Base-by-base conservation (phyloP, 2,329 filamentous ascomycete genomes). In the Epichloe festucae region DNA sequence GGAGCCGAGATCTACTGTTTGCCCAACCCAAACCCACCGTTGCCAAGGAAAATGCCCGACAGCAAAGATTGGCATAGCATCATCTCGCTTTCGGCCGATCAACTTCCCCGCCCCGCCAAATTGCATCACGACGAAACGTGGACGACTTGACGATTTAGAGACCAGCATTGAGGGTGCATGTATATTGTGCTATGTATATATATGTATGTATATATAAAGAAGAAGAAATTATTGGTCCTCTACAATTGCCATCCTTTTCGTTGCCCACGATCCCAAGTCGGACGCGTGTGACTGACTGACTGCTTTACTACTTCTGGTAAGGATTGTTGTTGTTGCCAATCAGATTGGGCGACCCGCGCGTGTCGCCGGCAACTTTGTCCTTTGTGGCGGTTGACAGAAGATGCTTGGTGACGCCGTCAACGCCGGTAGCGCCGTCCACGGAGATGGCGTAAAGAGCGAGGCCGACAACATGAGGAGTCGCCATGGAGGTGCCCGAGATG, bases 401-500 rank as follows among this genome's bases (percentile, higher is more conserved):
- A 36, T 52, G 50, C 19, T 44, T 17, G 7, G 50, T 52, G 8
- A 48, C 50, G 7, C 19, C 41, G 11, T 19, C 23, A 7, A 51
- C 44, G 27, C 50, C 44, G 19, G 34, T 8, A 17, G 41, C 19
- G 8, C 39, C 46, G 27, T 48, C 19, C 1, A 46, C 43, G 6
- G 50, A 52, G 21, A 48, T 52, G 31, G 44, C 44, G 58, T 78
- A 79, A 1, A 72, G 65, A 3, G 70, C 74, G 1, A 80, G 57
- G 0, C 77, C 77, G n/a, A 72, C 68, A 49, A 79, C 67, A 53
- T 77, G 73, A 3, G 76, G 77, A 8, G 69, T 63, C 10, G 76
- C 72, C 73, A 78, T 78, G 0, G 71, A 76, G 2, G 77, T 81
- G 21, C 77, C 76, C 2, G 66, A 70, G 48, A 73, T 65, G 1